Conservation (phyloP, 352 stramenopile species). For the Phytophthora lateralis region DNA sequence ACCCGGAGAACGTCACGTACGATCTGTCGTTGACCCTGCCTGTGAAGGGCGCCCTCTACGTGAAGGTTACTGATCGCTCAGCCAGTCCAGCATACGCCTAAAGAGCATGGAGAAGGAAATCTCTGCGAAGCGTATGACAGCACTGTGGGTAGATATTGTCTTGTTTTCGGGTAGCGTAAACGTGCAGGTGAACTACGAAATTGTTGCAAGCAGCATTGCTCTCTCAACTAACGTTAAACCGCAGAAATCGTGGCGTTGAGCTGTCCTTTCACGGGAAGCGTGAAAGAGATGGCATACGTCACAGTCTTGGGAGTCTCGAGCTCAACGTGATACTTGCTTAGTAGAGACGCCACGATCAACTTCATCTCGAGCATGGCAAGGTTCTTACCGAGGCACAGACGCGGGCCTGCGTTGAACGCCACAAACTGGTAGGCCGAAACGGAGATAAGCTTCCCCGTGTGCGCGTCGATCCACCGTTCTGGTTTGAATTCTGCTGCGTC, state of each 20-base stretch:
- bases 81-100: not conserved
- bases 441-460: slow-evolving; percentile 31
- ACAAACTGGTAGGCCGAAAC: slow-evolving; percentile 69
- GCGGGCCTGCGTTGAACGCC: slow-evolving; percentile 73
- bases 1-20: slow-evolving; percentile 46
- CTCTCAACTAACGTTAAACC: not conserved
- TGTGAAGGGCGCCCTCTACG: slow-evolving; percentile 34
- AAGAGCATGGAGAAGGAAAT: not conserved
- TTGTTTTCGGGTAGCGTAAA: not conserved
- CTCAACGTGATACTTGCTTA: slow-evolving; percentile 65
- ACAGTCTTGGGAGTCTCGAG: slow-evolving; percentile 39
- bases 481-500: slow-evolving; percentile 68
- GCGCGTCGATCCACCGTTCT: slow-evolving; percentile 66
- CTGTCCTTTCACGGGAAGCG: slow-evolving; percentile 47
- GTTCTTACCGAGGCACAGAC: slow-evolving; percentile 71
- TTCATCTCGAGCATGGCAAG: slow-evolving; percentile 89
- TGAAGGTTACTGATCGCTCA: slow-evolving; percentile 24
- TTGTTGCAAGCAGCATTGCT: not conserved
- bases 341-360: slow-evolving; percentile 57
- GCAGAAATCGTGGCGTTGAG: slow-evolving; percentile 48
- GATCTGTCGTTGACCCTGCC: slow-evolving; percentile 57
- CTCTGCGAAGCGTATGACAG: not conserved
- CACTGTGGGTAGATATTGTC: not conserved
- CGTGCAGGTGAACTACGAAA: no score
- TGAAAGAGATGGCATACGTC: slow-evolving; percentile 63